Evolutionary conservation across 2,329 filamentous ascomycete species (phyloP).

Genomic region (Zasmidium angulare): DNA sequence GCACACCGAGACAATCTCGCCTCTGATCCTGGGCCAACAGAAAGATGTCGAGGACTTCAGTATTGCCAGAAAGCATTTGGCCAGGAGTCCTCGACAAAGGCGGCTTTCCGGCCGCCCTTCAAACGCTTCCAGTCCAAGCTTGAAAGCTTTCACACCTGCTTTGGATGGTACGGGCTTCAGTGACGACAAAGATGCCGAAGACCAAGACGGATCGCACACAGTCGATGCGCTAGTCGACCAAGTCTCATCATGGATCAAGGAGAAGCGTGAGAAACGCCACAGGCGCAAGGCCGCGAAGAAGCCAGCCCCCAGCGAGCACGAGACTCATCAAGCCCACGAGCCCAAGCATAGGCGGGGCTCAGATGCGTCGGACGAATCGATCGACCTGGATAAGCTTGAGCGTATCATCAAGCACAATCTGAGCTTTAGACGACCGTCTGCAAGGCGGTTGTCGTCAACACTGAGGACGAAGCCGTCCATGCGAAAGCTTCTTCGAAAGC

Average conservation of each 20-base stretch:
- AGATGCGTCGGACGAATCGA: conserved; percentile 22
- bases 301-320: conserved; percentile 3
- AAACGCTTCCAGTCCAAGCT: conserved; percentile 19
- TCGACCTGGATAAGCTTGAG: conserved; percentile 76
- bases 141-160: conserved; percentile 20
- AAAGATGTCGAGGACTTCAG: conserved; percentile 45
- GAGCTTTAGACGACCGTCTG: conserved; percentile 30
- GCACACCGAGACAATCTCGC: conserved; percentile 47
- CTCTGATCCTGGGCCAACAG: conserved; percentile 46
- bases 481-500: conserved; percentile 36
- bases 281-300: conserved; percentile 38
- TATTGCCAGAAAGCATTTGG: conserved; percentile 38
- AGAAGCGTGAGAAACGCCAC: conserved; percentile 69
- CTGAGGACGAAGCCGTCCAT: conserved; percentile 27
- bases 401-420: conserved; percentile 69
- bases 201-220: conserved; percentile 10
- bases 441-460: conserved; percentile 14
- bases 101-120: conserved; percentile 46
- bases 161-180: conserved; percentile 7
- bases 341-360: conserved; percentile 16
- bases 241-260: conserved; percentile 78
- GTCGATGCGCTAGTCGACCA: conserved; percentile 51
- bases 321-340: conserved; percentile 4
- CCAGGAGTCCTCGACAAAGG: conserved; percentile 39
- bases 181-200: conserved; percentile 7